phyloP scores from a whole-genome alignment of 345 rosid species.

The Eucalyptus shirleyi region DNA sequence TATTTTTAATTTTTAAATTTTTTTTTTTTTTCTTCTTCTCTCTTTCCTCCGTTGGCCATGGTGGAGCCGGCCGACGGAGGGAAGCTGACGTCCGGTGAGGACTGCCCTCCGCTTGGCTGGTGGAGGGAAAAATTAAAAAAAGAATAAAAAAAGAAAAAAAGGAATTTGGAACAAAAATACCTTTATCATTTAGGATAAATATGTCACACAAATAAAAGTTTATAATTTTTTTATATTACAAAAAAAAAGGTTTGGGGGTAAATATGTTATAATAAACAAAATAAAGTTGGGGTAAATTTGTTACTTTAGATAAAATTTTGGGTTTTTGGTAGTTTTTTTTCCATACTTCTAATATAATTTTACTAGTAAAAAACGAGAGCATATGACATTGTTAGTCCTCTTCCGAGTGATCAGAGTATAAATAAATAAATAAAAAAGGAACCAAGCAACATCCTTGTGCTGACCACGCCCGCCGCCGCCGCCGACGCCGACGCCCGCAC shows the following conservation, averaged over 20 bases:
- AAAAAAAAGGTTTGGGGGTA: too few relatives aligned
- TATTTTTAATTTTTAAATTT: too few relatives aligned
- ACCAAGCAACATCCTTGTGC: neutral
- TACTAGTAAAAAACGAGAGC: neutral
- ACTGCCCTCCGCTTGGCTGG: fast-evolving
- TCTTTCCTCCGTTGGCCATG: fast-evolving
- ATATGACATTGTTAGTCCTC: neutral
- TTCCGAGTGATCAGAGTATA: neutral
- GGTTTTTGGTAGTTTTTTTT: too few relatives aligned
- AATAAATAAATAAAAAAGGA: neutral
- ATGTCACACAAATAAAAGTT: too few relatives aligned
- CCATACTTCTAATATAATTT: too few relatives aligned
- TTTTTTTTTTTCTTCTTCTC: too few relatives aligned
- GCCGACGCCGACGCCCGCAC: neutral
- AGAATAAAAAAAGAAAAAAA: too few relatives aligned
- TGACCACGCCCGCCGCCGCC: neutral
- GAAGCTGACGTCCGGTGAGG: fast-evolving
- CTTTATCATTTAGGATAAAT: fast-evolving
- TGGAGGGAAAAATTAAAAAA: fast-evolving
- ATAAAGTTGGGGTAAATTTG: too few relatives aligned
- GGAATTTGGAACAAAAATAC: too few relatives aligned
- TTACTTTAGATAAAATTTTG: too few relatives aligned
- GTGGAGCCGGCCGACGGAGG: fast-evolving
- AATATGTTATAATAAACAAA: too few relatives aligned
- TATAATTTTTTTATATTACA: fast-evolving